Evolutionary conservation across 1,139 yeast species (phyloP), one percentile per base, ranked within the genome.

Genomic region (Kazachstania sp.): DNA sequence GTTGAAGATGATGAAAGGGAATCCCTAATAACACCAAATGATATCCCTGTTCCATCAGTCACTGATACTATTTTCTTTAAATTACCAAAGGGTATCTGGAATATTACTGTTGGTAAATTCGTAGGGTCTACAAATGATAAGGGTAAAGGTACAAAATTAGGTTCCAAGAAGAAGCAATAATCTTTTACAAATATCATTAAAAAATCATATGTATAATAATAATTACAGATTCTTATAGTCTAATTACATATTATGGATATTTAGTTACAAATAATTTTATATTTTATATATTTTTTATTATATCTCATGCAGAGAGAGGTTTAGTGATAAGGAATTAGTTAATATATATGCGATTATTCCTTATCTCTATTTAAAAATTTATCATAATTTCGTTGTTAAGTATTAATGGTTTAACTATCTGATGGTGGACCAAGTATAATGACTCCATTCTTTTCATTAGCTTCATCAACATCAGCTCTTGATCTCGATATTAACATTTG

Each of bases 31-130:
- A 53, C 64, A 8, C 48, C 61, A 1, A 63, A 63, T 29, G 66
- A 62, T 12, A 51, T 67, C 15, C 54, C 54, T 16, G 64, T 60
- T 20, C 79, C 80, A 9, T 71, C 78, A 0, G 69, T 83, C 61
- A 71, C 69, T 51, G 87, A 85, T 51, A 72, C 84, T 1, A 54
- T 82, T 26, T 58, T 82, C 30, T 73, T 73, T 54, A 75, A 69
- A 45, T 49, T 76, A 3, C 81, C 54, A 32, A 30, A 26, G 2
- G 47, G 49, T 44, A 3, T 52, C 8, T 51, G 50, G 48, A 53
- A 41, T 52, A 34, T 51, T 2, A 28, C 32, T n/a, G 29, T 74
- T 3, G 83, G 81, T 0, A 69, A 58, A 46, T 39, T 70, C 7
- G 64, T 19, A 51, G 32, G 28, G 12, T 12, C 29, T n/a, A 30